Base-by-base conservation (phyloP, 2,329 filamentous ascomycete genomes). In the Trichoderma afroharzianum region DNA sequence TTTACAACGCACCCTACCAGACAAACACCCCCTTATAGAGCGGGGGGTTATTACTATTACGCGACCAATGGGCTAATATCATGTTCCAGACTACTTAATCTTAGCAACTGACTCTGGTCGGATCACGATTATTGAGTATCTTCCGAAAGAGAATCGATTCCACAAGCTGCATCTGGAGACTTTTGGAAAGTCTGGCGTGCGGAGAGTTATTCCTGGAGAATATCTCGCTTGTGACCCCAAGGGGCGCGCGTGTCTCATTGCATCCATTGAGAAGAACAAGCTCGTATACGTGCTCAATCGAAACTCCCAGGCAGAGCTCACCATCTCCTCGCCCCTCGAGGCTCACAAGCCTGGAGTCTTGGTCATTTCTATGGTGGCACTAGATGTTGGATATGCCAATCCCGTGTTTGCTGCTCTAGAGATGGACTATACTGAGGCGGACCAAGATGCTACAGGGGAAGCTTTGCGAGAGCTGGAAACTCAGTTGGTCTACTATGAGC, bases 271-370 rank as follows among this genome's bases (percentile, higher is more conserved):
- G 84, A 99, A 99, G 88, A 99, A 98, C 85, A 99, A 99, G 85
- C 92, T 99, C 71, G 96, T 99, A 76, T 99, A 99, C 83, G 95
- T 99, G 78, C 87, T 99, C 76, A 98, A 98, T 82, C 92, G 97
- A 75, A 97, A 97, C 83, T 89, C 94, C 3, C 94, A 98, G 82
- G 95, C 95, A 21, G 93, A 97, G 81, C 89, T 99, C 77, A 97
- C 95, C 53, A 99, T 99, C 64, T 99, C 96, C 6, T 99, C 96
- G 15, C 96, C 96, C 0, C 87, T 99, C 21, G 97, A 99, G 82
- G 97, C 96, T 2, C 95, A 99, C 82, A 97, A 96, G 81, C 90
- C 94, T 14, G 94, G 95, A 73, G 95, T 95, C 1, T 83, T 99
- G 63, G 95, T 98, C 28, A 93, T 97, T 76, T 92, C 93, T 33